Base-by-base conservation (phyloP, 352 stramenopile genomes). In the Globisporangium acanthophoron region DNA sequence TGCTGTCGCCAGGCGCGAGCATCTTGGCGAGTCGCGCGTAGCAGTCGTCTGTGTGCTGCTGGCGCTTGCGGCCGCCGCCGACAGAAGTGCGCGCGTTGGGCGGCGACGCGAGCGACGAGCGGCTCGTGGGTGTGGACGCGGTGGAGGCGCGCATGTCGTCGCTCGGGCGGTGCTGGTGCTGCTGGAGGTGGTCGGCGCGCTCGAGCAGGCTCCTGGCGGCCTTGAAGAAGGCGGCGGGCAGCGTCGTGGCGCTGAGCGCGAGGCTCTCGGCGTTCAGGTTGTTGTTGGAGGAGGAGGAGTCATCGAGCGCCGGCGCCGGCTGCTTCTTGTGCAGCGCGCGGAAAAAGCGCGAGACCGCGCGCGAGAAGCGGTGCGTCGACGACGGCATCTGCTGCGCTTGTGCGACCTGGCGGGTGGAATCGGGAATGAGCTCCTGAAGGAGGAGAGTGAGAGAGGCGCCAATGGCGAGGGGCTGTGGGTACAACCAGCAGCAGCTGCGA, bases 271-370 rank as follows among this genome's bases (percentile, higher is more conserved):
- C 46, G 64, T 27, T 27, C 24, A 1, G 24, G 24, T 27, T 27
- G 24, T 24, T 24, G 21, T 27, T 27, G 24, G 24, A 27, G 24
- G 24, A 27, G 41, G 1, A 27, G 41, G 1, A 62, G 68, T 15
- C 64, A 53, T 35, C 54, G 50, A 21, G 59, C 50, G 5, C 57
- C 21, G 57, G 61, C 39, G 31, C 20, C 56, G 51, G 67, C 67
- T 63, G 59, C 37, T 66, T 66, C 40, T 64, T 68, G 47, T 80
- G 71, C 59, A 84, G 77, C 13, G 71, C 58, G 21, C 66, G 66
- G 58, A 81, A 41, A 24, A 84, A 61, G 39, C 66, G 62, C 59
- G 64, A 55, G 56, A 84, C 64, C 1, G 69, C 65, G 57, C 67
- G 69, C 55, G 71, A 80, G 52, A 84, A 51, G 27, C 67, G 58